These are phyloP conservation scores for Neurospora cerealis DNA, from an alignment of 495 filamentous ascomycete species.

Conservation along the genomic window DNA sequence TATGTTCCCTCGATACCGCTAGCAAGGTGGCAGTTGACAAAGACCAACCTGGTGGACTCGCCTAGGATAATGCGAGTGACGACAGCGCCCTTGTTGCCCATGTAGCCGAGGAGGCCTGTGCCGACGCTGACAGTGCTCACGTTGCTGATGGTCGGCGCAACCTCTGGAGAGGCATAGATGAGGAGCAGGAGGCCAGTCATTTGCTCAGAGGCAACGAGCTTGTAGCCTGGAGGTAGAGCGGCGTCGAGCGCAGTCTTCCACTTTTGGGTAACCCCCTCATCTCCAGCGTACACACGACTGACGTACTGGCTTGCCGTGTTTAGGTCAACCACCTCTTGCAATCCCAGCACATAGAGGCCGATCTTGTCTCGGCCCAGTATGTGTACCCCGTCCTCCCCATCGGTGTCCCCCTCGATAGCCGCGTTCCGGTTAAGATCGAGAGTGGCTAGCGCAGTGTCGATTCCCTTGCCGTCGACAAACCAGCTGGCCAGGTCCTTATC, in stretches of 20 bases:
- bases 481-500: constrained; percentile 79
- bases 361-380: constrained; percentile 49
- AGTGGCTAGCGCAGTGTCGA: constrained; percentile 49
- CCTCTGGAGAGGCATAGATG: constrained; percentile 68
- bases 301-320: constrained; percentile 50
- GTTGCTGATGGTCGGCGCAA: constrained; percentile 61
- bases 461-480: constrained; percentile 69
- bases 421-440: constrained; percentile 31
- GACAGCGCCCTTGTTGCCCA: constrained; percentile 93
- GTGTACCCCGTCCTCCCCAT: constrained; percentile 21
- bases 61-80: constrained; percentile 75
- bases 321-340: constrained; percentile 90
- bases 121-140: constrained; percentile 72
- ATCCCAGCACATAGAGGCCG: constrained; percentile 78
- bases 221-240: constrained; percentile 67
- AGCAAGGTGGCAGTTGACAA: constrained; percentile 84
- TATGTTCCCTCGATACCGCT: constrained; percentile 70
- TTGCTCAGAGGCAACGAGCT: constrained; percentile 68
- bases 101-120: constrained; percentile 81
- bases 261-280: constrained; percentile 55
- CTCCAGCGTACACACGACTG: constrained; percentile 52
- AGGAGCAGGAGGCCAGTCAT: constrained; percentile 79
- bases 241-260: constrained; percentile 68
- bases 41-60: constrained; percentile 78
- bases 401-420: constrained; percentile 8